These are phyloP conservation scores for Eimeria falciformis DNA, from an alignment of 169 alveolate species.

Conservation along the genomic window DNA sequence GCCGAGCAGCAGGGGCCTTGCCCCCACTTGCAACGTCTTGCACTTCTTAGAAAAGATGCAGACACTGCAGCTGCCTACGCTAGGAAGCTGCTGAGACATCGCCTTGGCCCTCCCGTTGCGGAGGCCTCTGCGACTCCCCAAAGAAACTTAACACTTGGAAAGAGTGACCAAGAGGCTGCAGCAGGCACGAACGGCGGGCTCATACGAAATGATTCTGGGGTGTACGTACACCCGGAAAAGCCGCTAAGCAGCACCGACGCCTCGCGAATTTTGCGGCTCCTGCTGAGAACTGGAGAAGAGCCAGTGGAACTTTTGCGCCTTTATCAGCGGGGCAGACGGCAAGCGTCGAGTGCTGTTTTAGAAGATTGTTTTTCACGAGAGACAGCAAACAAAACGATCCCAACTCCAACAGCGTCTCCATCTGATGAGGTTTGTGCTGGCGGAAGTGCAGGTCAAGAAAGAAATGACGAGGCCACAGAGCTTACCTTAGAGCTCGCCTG, in stretches of 20 bases:
- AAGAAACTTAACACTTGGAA: neutral
- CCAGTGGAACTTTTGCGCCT: slow-evolving; percentile 59
- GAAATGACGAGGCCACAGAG: neutral
- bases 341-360: neutral
- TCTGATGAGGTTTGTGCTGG: neutral
- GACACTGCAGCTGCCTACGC: neutral
- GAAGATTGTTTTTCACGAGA: slow-evolving; percentile 9
- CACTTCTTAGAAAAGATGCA: slow-evolving; percentile 29
- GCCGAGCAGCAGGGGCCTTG: slow-evolving; percentile 23
- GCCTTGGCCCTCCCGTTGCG: slow-evolving; percentile 39
- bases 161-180: neutral
- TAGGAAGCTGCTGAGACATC: slow-evolving; percentile 47
- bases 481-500: slow-evolving; percentile 64
- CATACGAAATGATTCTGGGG: neutral
- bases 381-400: neutral
- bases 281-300: slow-evolving; percentile 28
- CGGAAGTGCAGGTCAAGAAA: neutral
- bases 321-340: slow-evolving; percentile 55
- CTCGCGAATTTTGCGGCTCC: slow-evolving; percentile 34
- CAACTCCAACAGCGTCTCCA: no score
- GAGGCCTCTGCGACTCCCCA: neutral
- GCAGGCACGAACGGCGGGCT: neutral
- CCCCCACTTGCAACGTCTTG: slow-evolving; percentile 48
- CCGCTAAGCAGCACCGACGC: slow-evolving; percentile 50
- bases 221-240: neutral